Evolutionary conservation across 129 eudicot genomes (phyloP), one percentile per base, ranked within the genome.

Genomic region (Flaveria bidentis): DNA sequence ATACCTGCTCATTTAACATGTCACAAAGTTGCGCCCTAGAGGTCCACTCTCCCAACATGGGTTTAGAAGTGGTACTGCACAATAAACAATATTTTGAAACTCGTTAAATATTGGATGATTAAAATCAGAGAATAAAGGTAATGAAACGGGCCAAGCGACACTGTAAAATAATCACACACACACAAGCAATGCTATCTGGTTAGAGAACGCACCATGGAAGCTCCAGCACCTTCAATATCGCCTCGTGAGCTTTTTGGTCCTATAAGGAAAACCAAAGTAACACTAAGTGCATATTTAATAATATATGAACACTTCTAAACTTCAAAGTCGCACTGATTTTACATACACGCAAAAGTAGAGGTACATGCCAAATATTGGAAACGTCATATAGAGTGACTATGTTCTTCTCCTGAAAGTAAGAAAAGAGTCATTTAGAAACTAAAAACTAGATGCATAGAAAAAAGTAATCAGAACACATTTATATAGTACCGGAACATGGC

Each of bases 401-500:
- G 76, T 84, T 84, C 57, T 79, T 81, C 44, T n/a, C 83, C 91
- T 87, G 78, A 70, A 73, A 77, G 49, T 57, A 51, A 44, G 45
- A 55, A 30, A 8, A 56, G 11, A 78, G 9, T 45, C 52, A 13
- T 61, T 33, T 72, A 13, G 46, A 58, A 58, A 75, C 44, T 51
- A 44, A 58, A 42, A 5, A 6, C 10, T 74, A 22, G 9, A 47
- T 47, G 33, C 39, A 67, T 26, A 77, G 53, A 28, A 49, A n/a
- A 15, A 26, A 9, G 41, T 22, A 14, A 15, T 50, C 3, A 18
- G 5, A 76, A 65, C 53, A 63, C 11, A 39, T 67, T 14, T 7
- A 53, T 52, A 57, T 68, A 18, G 69, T 46, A 93, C 98, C 93
- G 90, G 98, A 76, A 94, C 97, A 85, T 94, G 98, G 77, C 98